Evolutionary conservation across 2,329 filamentous ascomycete genomes (phyloP).

Genomic region (Aspergillus versicolor): DNA sequence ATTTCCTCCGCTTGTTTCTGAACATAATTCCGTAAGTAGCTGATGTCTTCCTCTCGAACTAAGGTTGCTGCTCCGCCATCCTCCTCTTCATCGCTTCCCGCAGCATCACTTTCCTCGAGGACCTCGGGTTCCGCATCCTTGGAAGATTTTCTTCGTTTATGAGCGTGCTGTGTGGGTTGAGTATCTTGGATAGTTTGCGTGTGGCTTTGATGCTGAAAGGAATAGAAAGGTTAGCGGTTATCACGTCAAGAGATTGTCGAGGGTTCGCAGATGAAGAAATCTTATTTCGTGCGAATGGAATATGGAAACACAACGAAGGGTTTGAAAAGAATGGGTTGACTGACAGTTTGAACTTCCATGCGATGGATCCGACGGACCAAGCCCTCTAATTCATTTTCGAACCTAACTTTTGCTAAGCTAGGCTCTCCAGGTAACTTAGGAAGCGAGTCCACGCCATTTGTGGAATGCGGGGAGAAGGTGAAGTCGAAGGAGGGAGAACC

Average conservation of each 20-base stretch:
- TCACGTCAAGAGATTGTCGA: background rate
- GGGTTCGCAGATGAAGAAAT: background rate
- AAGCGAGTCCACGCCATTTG: constrained; percentile 53
- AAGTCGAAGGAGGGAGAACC: constrained; percentile 38
- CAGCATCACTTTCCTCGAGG: constrained; percentile 32
- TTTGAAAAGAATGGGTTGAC: constrained; percentile 59
- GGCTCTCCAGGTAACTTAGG: constrained; percentile 76
- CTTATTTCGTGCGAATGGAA: constrained; percentile 10
- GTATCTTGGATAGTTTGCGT: constrained; percentile 2
- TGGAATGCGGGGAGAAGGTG: constrained; percentile 28
- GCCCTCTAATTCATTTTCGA: constrained; percentile 80
- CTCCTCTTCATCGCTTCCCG: constrained; percentile 44
- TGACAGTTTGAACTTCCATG: constrained; percentile 74
- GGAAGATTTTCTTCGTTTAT: constrained; percentile 36
- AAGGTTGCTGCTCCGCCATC: constrained; percentile 53
- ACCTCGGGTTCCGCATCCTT: constrained; percentile 30
- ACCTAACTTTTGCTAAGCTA: constrained; percentile 69
- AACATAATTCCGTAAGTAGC: constrained; percentile 83
- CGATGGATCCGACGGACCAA: constrained; percentile 75
- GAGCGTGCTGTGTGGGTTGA: constrained; percentile 31
- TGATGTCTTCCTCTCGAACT: constrained; percentile 76
- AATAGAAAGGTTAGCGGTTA: constrained; percentile 28
- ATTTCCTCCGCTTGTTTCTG: constrained; percentile 92
- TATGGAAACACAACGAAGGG: constrained; percentile 32
- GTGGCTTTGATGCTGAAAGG: constrained; percentile 36